Base-by-base conservation (phyloP, 768 basidiomycete genomes). In the Phanerochaete sordida region DNA sequence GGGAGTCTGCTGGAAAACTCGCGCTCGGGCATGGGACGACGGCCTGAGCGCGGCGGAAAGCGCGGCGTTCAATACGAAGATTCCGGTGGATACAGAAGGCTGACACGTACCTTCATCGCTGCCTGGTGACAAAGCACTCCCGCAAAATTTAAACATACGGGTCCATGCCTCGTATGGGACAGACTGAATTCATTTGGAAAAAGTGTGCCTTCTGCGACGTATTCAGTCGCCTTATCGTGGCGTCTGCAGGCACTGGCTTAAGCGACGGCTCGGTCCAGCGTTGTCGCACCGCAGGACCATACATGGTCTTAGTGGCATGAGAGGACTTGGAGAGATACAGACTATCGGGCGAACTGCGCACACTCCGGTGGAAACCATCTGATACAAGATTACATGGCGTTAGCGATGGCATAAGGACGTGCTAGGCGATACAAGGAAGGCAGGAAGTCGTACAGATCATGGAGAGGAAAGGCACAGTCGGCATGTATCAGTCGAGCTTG, bases 401-500 rank as follows among this genome's bases (percentile, higher is more conserved):
- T 26, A 21, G 53, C 27, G 16, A 39, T 35, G 23, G 53, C 37
- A 13, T 19, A 16, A 46, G 16, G 50, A 46, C 30, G 30, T 30
- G 33, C 61, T 62, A 62, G 27, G 43, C 48, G 43, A 62, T 62
- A 62, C 55, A 57, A 58, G 56, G 56, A 44, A 51, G 23, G 33
- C 33, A 35, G 33, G 13, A 23, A 43, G 13, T 54, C 43, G 21
- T 57, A 51, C 47, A 58, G 28, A 39, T 28, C 49, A 57, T 15
- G n/a, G 43, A n/a, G 55, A 26, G 48, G 21, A 45, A 19, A 43
- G 39, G 39, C 39, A 43, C 39, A 19, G 39, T 35, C 24, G 53
- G 33, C 15, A 9, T 30, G 37, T 19, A 60, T 64, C 68, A 73
- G 39, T 72, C 69, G 44, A 68, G 50, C 59, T 64, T 65, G 50